These are phyloP conservation scores for Trichoderma gamsii DNA, from an alignment of 495 filamentous ascomycete genomes.

Conservation along the genomic window DNA sequence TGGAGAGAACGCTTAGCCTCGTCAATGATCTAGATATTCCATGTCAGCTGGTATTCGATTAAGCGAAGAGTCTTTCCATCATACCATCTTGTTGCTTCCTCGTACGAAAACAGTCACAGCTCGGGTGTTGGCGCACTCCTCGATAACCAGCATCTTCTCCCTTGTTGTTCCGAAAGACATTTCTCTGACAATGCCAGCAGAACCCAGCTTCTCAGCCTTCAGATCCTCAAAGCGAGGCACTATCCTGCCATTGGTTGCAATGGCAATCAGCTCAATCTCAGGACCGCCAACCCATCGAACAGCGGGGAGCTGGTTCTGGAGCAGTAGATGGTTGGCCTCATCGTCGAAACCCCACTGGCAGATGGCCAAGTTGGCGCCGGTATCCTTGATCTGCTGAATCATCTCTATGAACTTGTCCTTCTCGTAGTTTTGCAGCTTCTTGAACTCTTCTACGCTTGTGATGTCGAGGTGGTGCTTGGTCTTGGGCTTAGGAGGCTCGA, in stretches of 20 bases:
- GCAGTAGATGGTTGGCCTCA: constrained; percentile 92
- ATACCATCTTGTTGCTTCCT: constrained; percentile 98
- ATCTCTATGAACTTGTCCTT: constrained; percentile 94
- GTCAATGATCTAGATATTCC: constrained; percentile 48
- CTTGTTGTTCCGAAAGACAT: constrained; percentile 95
- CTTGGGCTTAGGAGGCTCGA: constrained; percentile 99
- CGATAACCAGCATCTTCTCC: constrained; percentile 99
- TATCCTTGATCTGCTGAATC: constrained; percentile 96
- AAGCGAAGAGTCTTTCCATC: not conserved
- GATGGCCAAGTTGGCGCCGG: constrained; percentile 94
- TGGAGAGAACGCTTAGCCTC: constrained; percentile 96
- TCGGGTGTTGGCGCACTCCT: constrained; percentile 96
- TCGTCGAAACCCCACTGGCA: constrained; percentile 99
- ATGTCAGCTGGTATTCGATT: constrained; percentile 6
- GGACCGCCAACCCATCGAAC: constrained; percentile 98
- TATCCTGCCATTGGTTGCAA: constrained; percentile 95
- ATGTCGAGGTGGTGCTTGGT: constrained; percentile 99
- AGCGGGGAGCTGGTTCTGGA: constrained; percentile 92
- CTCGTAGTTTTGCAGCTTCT: constrained; percentile 92
- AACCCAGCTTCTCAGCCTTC: constrained; percentile 81
- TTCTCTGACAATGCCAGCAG: constrained; percentile 83
- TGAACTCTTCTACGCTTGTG: constrained; percentile 94
- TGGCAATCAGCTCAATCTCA: constrained; percentile 97
- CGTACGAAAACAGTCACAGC: constrained; percentile 94
- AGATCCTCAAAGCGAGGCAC: constrained; percentile 97